Base-by-base conservation (phyloP, 345 rosid species). In the Melastoma malabathricum region DNA sequence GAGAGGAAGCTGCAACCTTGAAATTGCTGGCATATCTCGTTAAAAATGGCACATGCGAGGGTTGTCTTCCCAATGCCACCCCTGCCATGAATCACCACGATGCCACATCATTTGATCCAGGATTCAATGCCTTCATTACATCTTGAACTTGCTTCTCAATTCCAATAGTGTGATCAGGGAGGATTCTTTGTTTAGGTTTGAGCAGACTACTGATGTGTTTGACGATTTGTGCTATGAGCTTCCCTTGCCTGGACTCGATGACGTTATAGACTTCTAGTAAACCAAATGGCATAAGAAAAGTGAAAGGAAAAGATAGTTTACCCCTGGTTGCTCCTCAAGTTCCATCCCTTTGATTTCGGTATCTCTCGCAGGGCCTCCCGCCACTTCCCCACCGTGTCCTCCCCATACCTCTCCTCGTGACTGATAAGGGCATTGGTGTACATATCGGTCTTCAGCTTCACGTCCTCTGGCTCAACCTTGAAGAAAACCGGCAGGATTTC, bases 321-420 rank as follows among this genome's bases (percentile, higher is more conserved):
- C 57, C 46, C 16, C 15, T 53, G 16, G 18, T 27, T 14, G 31
- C 6, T 27, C 34, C 31, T 57, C 4, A 47, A 18, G 38, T 48
- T 44, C 61, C 61, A 57, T 48, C 54, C 53, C 43, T 41, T 9
- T 14, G 49, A 10, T 23, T 27, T 48, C 47, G 49, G 54, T 29
- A 15, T 19, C 54, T 19, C 38, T 44, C 18, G 18, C 43, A 4
- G 52, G 3, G 47, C 29, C 10, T 47, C 31, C 44, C 16, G 31
- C 60, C 60, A 48, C 38, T 48, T 27, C 23, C 31, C n/a, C 45
- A 57, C 46, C 20, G 18, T 22, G 44, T 56, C 60, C 23, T 0
- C 15, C 25, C 50, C 23, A 14, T 25, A 43, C 18, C 10, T 55
- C 9, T 44, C 10, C 53, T n/a, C 39, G 46, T 57, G 60, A 44